phyloP scores from a whole-genome alignment of 176 grass and related monocot species.

The Poa pratensis region DNA sequence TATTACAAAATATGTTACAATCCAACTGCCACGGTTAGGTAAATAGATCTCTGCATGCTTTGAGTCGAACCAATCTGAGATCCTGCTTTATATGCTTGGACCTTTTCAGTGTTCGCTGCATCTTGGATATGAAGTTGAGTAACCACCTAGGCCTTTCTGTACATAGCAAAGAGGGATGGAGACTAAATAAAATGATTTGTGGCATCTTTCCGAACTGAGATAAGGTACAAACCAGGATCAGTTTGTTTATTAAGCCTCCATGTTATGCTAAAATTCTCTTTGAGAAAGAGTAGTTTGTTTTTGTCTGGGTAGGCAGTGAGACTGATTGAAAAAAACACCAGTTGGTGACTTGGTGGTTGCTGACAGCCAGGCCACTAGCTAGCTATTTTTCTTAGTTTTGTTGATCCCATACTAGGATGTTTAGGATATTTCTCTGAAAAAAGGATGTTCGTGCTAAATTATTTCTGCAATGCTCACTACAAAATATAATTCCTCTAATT shows the following conservation, averaged over 20 bases:
- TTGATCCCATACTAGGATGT: conserved; percentile 27
- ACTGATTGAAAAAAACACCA: conserved; percentile 34
- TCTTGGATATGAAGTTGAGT: conserved; percentile 37
- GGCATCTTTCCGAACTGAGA: conserved; percentile 43
- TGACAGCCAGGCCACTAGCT: conserved; percentile 38
- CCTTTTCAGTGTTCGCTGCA: conserved; percentile 33
- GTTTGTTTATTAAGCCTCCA: conserved; percentile 23
- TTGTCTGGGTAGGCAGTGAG: conserved; percentile 6
- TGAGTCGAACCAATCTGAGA: conserved; percentile 13
- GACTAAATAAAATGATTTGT: not conserved
- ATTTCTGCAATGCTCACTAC: not conserved
- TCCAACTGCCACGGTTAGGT: not conserved
- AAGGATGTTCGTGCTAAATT: not conserved
- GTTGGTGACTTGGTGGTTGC: conserved; percentile 39
- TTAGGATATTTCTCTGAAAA: not conserved
- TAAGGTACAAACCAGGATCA: conserved; percentile 27
- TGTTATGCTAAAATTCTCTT: conserved; percentile 15
- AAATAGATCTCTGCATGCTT: conserved; percentile 29
- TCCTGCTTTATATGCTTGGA: conserved; percentile 26
- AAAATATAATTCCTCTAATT: not conserved
- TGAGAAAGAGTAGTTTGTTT: not conserved
- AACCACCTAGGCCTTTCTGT: not conserved
- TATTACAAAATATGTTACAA: conserved; percentile 23
- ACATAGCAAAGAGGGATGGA: conserved; percentile 17
- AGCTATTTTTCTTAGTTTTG: not conserved